A percentile compares a stretch with the other conserved stretches of the same genome.
phyloP scores from a whole-genome alignment of 1,284 basidiomycete genomes.

The Psilocybe mexicana region DNA sequence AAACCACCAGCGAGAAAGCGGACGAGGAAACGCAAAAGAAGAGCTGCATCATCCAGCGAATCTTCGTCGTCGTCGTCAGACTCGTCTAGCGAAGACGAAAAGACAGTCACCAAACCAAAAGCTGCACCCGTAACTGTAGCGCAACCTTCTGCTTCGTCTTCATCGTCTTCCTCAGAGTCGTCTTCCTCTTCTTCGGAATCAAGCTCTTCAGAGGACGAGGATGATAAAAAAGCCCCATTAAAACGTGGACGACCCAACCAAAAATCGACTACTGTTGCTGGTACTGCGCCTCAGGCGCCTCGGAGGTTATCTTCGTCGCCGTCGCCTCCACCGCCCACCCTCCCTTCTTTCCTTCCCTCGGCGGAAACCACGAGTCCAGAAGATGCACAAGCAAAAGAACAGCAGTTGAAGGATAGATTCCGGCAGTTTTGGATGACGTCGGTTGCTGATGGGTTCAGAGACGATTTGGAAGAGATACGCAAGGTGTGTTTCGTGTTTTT shows the following conservation, averaged over 20 bases:
- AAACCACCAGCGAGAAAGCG: slow-evolving; percentile 42
- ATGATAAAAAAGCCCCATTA: slow-evolving; percentile 2
- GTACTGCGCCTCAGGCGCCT: not conserved
- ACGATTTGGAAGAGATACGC: slow-evolving; percentile 75
- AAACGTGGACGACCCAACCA: slow-evolving; percentile 15
- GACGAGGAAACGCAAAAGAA: slow-evolving; percentile 54
- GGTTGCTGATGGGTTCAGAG: slow-evolving; percentile 74
- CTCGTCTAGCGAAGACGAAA: slow-evolving; percentile 31
- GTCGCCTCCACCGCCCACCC: slow-evolving; percentile 48
- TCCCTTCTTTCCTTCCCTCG: slow-evolving; percentile 51
- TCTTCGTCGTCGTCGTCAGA: slow-evolving; percentile 41
- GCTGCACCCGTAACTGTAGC: slow-evolving; percentile 6
- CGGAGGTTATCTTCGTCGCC: slow-evolving; percentile 46
- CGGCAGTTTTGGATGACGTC: slow-evolving; percentile 80
- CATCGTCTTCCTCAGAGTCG: slow-evolving; percentile 20
- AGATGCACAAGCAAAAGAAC: slow-evolving; percentile 51
- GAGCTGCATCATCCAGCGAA: slow-evolving; percentile 43
- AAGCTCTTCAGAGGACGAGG: slow-evolving; percentile 16
- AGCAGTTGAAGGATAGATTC: slow-evolving; percentile 61
- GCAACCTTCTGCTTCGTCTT: too few relatives aligned
- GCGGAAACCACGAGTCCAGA: slow-evolving; percentile 20
- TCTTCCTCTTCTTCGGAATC: slow-evolving; percentile 22
- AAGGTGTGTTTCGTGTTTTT: slow-evolving; percentile 48
- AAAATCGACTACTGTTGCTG: not conserved
- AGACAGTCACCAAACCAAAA: slow-evolving; percentile 1